Percentiles rank a stretch among this genome's conserved stretches.
These are phyloP conservation scores for Globisporangium takayamanum DNA, from an alignment of 352 stramenopile genomes.

Conservation along the genomic window DNA sequence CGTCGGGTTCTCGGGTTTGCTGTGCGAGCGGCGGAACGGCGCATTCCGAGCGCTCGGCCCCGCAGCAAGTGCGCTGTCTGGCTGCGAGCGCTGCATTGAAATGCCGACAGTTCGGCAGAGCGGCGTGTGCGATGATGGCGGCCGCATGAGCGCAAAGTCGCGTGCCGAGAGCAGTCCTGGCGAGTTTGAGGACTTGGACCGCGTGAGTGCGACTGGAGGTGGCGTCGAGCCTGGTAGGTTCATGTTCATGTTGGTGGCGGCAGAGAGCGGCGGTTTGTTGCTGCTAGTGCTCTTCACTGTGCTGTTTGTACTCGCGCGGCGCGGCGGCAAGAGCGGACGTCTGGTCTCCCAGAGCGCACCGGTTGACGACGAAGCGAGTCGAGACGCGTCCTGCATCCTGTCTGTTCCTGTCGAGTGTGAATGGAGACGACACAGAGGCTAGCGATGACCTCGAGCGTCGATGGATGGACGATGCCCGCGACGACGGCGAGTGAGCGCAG, in stretches of 20 bases:
- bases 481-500: too few relatives aligned
- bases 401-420: background rate
- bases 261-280: conserved; percentile 9
- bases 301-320: conserved; percentile 2
- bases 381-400: conserved; percentile 5
- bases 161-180: background rate
- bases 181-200: background rate
- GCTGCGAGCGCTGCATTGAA: conserved; percentile 6
- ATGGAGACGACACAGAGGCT: background rate
- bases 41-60: conserved; percentile 5
- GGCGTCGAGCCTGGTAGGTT: background rate
- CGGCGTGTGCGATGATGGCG: conserved; percentile 1
- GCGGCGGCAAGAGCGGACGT: background rate
- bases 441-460: background rate
- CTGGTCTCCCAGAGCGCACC: background rate
- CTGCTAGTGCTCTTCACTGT: background rate
- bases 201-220: background rate
- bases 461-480: too few relatives aligned
- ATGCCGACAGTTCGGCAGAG: conserved; percentile 12
- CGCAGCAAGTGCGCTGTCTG: background rate
- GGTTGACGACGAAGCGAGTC: background rate
- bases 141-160: conserved; percentile 3
- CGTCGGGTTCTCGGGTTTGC: conserved; percentile 52
- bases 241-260: background rate
- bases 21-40: conserved; percentile 44